Evolutionary conservation across 495 filamentous ascomycete species (phyloP), one percentile per base, ranked within the genome.

Genomic region (Lentithecium fluviatile): DNA sequence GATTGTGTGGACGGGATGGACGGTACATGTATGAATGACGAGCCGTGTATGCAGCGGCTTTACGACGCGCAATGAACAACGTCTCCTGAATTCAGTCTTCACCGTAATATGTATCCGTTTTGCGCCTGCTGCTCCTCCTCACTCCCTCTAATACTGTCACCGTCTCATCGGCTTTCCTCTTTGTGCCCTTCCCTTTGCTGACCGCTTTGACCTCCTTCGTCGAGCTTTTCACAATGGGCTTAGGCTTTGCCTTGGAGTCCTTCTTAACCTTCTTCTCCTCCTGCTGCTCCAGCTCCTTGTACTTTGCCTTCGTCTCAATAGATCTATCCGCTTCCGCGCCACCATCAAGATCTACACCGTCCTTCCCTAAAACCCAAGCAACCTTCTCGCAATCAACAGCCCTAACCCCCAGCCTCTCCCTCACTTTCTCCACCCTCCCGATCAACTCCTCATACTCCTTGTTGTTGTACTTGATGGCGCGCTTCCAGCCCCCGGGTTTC

Each of bases 361-460:
- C 56, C 56, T 38, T 56, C 32, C 60, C 64, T 43, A 67, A 52
- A 2, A 67, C 60, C 49, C 52, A 63, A 29, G 55, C 64, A 37
- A 63, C 64, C 55, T 29, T 59, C 64, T 67, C 64, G 7, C 40
- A 23, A 52, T 63, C 59, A 34, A 43, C 64, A 7, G 55, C 59
- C 29, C 23, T 29, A 21, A 62, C 54, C 13, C 54, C 58, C 37
- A 62, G 29, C 25, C 65, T 63, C 49, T 71, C 67, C 36, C 71
- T 65, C 43, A 89, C 60, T 29, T 68, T 68, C 32, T 70, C 60
- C 7, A 80, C 79, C 45, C 71, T 73, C 48, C 70, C 62, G 60
- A 73, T 80, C 45, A 93, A 56, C 29, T 72, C 68, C 34, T 73
- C 63, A 68, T 90, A 91, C 69, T 90, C 87, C 43, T 81, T 78